Conservation (phyloP, 164 flowering plant genomes). For the Litsea cubeba region DNA sequence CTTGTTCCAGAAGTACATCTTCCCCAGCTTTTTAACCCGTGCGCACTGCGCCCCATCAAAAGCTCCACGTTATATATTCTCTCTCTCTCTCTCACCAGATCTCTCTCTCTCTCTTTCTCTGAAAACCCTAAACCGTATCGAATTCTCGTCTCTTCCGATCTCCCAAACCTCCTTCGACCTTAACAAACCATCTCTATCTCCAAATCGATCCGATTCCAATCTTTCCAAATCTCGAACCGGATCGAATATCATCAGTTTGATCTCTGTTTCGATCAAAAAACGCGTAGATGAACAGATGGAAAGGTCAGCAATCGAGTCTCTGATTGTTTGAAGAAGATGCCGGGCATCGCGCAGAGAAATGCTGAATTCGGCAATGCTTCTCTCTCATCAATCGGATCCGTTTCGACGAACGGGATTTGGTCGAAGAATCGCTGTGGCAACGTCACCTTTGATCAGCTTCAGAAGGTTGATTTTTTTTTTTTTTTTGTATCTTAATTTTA, state of each 20-base stretch:
- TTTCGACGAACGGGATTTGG: conserved; percentile 66
- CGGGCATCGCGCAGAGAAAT: conserved; percentile 31
- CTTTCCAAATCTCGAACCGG: background rate
- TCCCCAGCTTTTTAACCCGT: background rate
- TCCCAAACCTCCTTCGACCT: background rate
- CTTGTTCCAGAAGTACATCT: background rate
- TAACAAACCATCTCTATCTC: no score
- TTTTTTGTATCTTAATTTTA: background rate
- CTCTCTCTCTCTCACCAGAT: conserved; percentile 1
- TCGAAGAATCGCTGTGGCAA: conserved; percentile 60
- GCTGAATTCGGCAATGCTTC: conserved; percentile 22
- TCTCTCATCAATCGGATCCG: conserved; percentile 24
- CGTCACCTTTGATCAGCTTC: conserved; percentile 76
- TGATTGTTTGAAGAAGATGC: conserved; percentile 22
- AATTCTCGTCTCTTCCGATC: background rate
- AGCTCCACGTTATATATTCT: background rate
- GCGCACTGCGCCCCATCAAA: conserved; percentile 3
- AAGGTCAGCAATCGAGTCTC: background rate
- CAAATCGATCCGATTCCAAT: background rate
- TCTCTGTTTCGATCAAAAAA: background rate
- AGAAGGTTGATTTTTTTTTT: conserved; percentile 48
- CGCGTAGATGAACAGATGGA: background rate
- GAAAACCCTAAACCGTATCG: background rate
- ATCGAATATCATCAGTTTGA: background rate
- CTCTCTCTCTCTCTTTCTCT: conserved; percentile 8